Conservation (phyloP, 2,329 filamentous ascomycete species). For the Stachybotrys chlorohalonatus region DNA sequence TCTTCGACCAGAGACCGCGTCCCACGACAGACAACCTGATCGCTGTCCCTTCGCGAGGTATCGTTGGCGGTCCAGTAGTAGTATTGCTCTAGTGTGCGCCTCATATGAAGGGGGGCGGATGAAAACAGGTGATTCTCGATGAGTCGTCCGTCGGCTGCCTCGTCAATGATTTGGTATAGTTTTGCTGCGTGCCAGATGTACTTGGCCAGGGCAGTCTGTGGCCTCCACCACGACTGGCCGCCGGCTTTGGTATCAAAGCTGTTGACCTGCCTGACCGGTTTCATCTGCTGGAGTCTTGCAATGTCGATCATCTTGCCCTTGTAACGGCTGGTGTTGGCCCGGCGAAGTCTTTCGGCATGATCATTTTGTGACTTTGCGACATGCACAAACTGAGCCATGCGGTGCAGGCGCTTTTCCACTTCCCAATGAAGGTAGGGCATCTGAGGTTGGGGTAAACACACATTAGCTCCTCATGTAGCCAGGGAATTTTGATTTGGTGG, state of each 20-base stretch:
- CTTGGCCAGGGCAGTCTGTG: slow-evolving; percentile 7
- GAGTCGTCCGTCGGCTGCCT: slow-evolving; percentile 8
- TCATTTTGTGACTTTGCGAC: slow-evolving; percentile 8
- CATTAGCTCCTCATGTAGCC: not conserved
- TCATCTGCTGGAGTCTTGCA: slow-evolving; percentile 2
- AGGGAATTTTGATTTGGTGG: not conserved
- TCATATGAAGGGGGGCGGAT: slow-evolving; percentile 17
- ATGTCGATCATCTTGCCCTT: slow-evolving; percentile 4
- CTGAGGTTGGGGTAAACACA: not conserved
- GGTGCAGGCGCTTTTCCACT: slow-evolving; percentile 8
- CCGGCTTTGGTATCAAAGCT: slow-evolving; percentile 2
- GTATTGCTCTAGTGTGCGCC: slow-evolving; percentile 26
- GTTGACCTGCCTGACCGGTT: slow-evolving; percentile 1
- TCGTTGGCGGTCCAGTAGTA: slow-evolving; percentile 25
- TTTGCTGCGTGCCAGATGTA: slow-evolving; percentile 11
- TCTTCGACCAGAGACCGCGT: slow-evolving; percentile 10
- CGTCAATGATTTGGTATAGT: slow-evolving; percentile 8
- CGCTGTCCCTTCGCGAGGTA: slow-evolving; percentile 19
- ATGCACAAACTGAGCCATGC: slow-evolving; percentile 9
- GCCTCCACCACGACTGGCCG: slow-evolving; percentile 3
- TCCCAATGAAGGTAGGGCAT: slow-evolving; percentile 11
- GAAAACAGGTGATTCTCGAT: slow-evolving; percentile 14
- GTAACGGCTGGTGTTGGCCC: slow-evolving; percentile 5
- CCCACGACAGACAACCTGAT: slow-evolving; percentile 15
- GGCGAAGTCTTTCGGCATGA: slow-evolving; percentile 2